These are phyloP conservation scores for Backusella tarrabulga DNA, from an alignment of 192 early-diverging fungal genomes.

Conservation along the genomic window DNA sequence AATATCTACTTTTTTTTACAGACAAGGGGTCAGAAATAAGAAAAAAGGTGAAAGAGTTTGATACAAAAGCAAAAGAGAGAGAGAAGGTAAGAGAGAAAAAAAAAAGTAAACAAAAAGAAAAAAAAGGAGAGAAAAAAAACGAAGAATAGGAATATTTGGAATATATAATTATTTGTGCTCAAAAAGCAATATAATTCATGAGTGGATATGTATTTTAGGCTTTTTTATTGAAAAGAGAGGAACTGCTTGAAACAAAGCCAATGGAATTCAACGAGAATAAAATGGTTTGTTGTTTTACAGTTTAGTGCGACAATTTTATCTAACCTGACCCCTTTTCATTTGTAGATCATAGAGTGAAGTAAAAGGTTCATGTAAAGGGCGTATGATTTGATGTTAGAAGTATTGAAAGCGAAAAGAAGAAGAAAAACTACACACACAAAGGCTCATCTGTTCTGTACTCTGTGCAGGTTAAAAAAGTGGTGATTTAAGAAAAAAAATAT, in stretches of 20 bases:
- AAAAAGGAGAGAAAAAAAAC: neutral
- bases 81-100: neutral
- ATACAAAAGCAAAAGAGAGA: neutral
- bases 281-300: slow-evolving; percentile 16
- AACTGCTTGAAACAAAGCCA: slow-evolving; percentile 13
- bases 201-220: slow-evolving; percentile 6
- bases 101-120: neutral
- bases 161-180: slow-evolving; percentile 17
- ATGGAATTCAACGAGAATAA: neutral
- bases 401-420: neutral
- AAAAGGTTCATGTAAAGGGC: neutral
- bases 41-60: neutral
- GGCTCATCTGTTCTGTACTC: neutral
- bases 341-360: neutral
- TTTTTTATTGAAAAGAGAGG: slow-evolving; percentile 2
- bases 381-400: neutral
- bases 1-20: neutral
- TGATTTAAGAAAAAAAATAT: slow-evolving; percentile 6
- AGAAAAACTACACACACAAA: neutral
- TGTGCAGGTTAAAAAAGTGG: slow-evolving; percentile 1
- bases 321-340: slow-evolving; percentile 12
- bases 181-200: slow-evolving; percentile 1
- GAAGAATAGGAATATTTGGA: neutral
- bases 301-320: slow-evolving; percentile 15
- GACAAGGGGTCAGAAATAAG: neutral